Base-by-base conservation (phyloP, 495 filamentous ascomycete species). In the Lophiotrema nucula region DNA sequence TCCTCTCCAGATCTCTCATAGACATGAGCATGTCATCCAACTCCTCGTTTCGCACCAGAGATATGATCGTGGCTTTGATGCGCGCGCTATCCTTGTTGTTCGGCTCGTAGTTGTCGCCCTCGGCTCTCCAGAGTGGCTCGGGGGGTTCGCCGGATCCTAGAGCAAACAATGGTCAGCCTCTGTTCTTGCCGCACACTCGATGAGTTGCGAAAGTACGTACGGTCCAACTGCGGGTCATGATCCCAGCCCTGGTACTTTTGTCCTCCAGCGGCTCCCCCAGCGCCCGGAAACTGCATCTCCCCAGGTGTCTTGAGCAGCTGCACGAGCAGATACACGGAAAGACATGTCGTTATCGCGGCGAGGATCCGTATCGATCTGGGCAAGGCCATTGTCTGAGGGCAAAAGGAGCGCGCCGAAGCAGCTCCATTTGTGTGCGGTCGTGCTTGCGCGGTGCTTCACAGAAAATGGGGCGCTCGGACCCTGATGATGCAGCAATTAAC, bases 41-140 rank as follows among this genome's bases (percentile, higher is more conserved):
- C 74, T 99, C 95, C 62, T 87, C 82, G 66, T 99, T 97, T 47
- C 95, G 85, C 35, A 97, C 95, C 19, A 99, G 80, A n/a, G 89
- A 83, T 60, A 99, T 81, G 50, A 99, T 80, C 8, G 95, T 96
- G 47, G 95, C 95, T 70, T 92, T 90, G 70, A 92, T 92, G 60
- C 93, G 88, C 48, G 83, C 80, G 51, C 88, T 87, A 56, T 91
- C 81, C 22, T 80, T 73, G 71, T 84, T 84, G 58, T 88, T 81
- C 19, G 88, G 84, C 46, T 81, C 80, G 70, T 96, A 96, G 51
- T 89, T 83, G 59, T 85, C 81, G 41, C 73, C 73, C 21, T 66
- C 53, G n/a, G 84, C 81, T 70, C 86, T 79, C 66, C 79, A 81
- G 57, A 97, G 74, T 15, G 81, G 73, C 18, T 88, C 90, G 53